Evolutionary conservation across 768 basidiomycete species (phyloP).

Genomic region (Rhodosporidiobolus sp.): DNA sequence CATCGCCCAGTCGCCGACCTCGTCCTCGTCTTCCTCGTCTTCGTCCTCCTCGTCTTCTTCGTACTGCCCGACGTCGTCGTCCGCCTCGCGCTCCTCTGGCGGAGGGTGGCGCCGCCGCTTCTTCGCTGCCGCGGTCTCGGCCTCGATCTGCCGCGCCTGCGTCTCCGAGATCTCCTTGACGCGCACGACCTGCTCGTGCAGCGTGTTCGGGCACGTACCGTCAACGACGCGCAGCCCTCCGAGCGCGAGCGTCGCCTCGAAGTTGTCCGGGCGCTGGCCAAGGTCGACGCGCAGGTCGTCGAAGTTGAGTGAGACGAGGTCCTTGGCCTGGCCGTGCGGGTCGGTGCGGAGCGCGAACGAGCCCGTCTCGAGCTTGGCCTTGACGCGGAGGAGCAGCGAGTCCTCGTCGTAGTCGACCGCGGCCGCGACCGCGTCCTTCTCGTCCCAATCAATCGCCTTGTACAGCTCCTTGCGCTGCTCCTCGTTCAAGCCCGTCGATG

Average conservation of each 20-base stretch:
- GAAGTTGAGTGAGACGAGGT: constrained; percentile 82
- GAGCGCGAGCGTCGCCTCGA: constrained; percentile 79
- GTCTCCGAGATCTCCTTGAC: constrained; percentile 57
- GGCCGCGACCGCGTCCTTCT: constrained; percentile 68
- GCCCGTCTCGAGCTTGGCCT: constrained; percentile 77
- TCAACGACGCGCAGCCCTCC: constrained; percentile 85
- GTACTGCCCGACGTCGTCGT: constrained; percentile 28
- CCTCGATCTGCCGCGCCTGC: constrained; percentile 31
- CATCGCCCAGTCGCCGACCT: constrained; percentile 16
- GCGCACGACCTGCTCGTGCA: constrained; percentile 86
- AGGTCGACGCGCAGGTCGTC: constrained; percentile 80
- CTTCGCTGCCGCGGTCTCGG: constrained; percentile 46
- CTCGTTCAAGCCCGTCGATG: constrained; percentile 63
- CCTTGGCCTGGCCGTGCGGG: constrained; percentile 60
- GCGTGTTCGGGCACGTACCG: constrained; percentile 73
- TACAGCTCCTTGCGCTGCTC: constrained; percentile 87
- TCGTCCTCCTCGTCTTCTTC: constrained; percentile 42
- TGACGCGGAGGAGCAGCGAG: constrained; percentile 70
- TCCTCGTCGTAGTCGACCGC: constrained; percentile 71
- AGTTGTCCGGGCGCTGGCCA: constrained; percentile 77
- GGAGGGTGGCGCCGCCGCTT: constrained; percentile 11
- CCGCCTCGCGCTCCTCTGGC: constrained; percentile 37
- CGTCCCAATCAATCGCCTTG: constrained; percentile 86
- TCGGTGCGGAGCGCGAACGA: constrained; percentile 75
- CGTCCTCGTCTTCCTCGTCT: constrained; percentile 43